phyloP scores from a whole-genome alignment of 2,329 filamentous ascomycete species.

The Trichophyton schoenleinii region DNA sequence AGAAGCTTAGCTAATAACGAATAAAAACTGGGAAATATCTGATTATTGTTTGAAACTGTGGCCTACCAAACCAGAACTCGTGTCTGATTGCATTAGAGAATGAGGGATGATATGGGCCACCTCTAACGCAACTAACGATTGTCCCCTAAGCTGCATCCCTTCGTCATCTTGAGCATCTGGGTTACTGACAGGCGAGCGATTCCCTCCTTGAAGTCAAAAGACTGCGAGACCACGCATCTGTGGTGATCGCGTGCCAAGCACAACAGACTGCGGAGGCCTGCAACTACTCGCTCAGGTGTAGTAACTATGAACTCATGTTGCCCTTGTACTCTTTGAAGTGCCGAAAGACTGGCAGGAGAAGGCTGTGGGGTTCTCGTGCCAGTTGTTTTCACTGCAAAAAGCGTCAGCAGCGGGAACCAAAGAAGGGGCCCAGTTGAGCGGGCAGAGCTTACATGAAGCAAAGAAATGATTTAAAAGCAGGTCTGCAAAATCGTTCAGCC shows the following conservation, averaged over 20 bases:
- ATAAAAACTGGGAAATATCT: background rate
- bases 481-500: background rate
- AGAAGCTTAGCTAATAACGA: too few relatives aligned
- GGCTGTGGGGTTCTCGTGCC: background rate
- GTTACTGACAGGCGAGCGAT: slow-evolving; percentile 10
- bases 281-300: slow-evolving; percentile 13
- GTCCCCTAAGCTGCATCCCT: slow-evolving; percentile 8
- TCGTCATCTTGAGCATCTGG: slow-evolving; percentile 13
- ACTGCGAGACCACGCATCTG: slow-evolving; percentile 14
- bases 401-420: background rate
- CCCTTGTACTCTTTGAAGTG: background rate
- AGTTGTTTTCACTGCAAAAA: background rate
- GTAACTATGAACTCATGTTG: slow-evolving; percentile 4
- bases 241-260: slow-evolving; percentile 14
- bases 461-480: background rate
- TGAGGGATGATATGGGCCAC: slow-evolving; percentile 16
- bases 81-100: slow-evolving; percentile 10
- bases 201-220: slow-evolving; percentile 13
- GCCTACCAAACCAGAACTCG: background rate
- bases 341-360: background rate
- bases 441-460: background rate
- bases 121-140: slow-evolving; percentile 10
- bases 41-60: background rate
- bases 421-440: background rate
- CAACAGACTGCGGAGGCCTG: slow-evolving; percentile 10